These are phyloP conservation scores for Meredithiella fracta DNA, from an alignment of 2,329 filamentous ascomycete species.

Conservation along the genomic window DNA sequence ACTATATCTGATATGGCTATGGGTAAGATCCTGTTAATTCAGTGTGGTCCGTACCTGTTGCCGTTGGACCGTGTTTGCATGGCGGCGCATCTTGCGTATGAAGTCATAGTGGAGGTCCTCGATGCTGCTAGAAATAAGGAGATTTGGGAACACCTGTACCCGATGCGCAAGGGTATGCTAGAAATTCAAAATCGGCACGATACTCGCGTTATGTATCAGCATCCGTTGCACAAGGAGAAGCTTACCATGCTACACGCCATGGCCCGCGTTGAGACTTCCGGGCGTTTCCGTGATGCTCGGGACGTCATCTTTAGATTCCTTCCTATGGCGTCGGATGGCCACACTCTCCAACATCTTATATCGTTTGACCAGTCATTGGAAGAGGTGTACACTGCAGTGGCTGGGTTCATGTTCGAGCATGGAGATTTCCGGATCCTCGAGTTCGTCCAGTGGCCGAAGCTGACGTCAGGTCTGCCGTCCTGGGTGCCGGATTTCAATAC, in stretches of 20 bases:
- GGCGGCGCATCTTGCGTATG: background rate
- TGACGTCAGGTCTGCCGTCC: background rate
- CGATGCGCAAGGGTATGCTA: background rate
- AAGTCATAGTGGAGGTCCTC: background rate
- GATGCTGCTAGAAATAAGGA: background rate
- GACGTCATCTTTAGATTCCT: constrained; percentile 5
- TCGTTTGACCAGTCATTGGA: background rate
- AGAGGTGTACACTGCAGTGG: constrained; percentile 2
- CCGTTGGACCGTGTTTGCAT: background rate
- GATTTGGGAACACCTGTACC: background rate
- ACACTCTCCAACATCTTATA: background rate
- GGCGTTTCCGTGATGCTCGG: background rate
- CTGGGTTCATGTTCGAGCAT: background rate
- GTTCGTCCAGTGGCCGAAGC: constrained; percentile 7
- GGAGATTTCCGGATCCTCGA: constrained; percentile 5
- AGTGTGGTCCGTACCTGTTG: background rate
- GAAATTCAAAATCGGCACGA: background rate
- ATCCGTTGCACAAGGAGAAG: background rate
- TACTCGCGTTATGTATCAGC: constrained; percentile 2
- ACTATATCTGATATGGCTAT: constrained; percentile 5
- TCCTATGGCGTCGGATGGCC: constrained; percentile 1
- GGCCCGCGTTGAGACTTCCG: constrained; percentile 1
- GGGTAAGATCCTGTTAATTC: background rate
- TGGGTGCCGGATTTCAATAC: constrained; percentile 9
- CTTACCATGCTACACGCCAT: background rate